phyloP scores from a whole-genome alignment of 345 rosid species.

The Salix arbutifolia region DNA sequence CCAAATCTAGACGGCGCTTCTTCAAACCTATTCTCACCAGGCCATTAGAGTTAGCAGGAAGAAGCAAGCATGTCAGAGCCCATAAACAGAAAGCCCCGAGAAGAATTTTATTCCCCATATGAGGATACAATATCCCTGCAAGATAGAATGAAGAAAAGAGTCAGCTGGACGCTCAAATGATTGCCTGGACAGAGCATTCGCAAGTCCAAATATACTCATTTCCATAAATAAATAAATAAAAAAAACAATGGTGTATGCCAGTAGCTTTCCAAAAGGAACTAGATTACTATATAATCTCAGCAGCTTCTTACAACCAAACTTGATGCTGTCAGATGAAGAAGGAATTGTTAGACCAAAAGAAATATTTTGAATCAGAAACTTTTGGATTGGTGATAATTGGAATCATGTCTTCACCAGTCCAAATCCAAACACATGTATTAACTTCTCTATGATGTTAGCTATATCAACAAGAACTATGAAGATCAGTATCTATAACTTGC shows the following conservation, averaged over 20 bases:
- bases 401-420: too few relatives aligned
- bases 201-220: not conserved
- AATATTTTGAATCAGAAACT: too few relatives aligned
- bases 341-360: too few relatives aligned
- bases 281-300: not conserved
- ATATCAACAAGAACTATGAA: too few relatives aligned
- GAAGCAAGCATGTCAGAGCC: slow-evolving; percentile 38
- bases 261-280: not conserved
- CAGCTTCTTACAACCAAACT: not conserved
- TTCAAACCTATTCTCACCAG: slow-evolving; percentile 53
- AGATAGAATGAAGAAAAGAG: not conserved
- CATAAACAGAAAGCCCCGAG: slow-evolving; percentile 35
- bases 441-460: too few relatives aligned
- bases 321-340: too few relatives aligned
- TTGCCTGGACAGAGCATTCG: not conserved
- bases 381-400: too few relatives aligned
- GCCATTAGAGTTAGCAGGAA: slow-evolving; percentile 46
- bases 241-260: not conserved
- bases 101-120: slow-evolving; percentile 35
- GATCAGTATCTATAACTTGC: too few relatives aligned
- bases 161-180: not conserved
- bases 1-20: slow-evolving; percentile 52
- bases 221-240: not conserved
- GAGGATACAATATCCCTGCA: slow-evolving; percentile 24
- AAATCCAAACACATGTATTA: too few relatives aligned